Evolutionary conservation across 768 basidiomycete species (phyloP).

Genomic region (Serendipita sp.): DNA sequence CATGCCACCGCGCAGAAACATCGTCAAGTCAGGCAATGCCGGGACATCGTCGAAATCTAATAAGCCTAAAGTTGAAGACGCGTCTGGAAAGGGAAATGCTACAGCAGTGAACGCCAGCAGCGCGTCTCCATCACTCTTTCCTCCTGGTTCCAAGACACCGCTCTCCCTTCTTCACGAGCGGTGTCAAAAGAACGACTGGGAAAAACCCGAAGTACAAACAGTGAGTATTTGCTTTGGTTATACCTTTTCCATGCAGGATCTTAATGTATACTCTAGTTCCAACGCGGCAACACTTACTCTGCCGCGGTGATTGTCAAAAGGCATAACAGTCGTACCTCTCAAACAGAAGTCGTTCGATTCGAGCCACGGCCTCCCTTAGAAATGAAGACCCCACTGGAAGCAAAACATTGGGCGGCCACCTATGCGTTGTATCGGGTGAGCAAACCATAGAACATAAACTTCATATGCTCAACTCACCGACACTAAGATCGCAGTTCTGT

Average conservation of each 20-base stretch:
- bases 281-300: constrained; percentile 36
- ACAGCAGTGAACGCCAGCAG: constrained; percentile 11
- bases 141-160: constrained; percentile 73
- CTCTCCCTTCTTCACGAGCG: constrained; percentile 65
- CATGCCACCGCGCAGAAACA: constrained; percentile 58
- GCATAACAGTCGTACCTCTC: constrained; percentile 52
- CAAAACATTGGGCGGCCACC: constrained; percentile 81
- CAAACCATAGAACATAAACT: constrained; percentile 7
- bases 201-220: constrained; percentile 62
- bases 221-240: constrained; percentile 21
- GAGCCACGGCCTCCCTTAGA: constrained; percentile 57
- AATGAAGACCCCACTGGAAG: constrained; percentile 54
- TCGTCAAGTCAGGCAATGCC: constrained; percentile 80
- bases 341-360: constrained; percentile 51
- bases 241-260: constrained; percentile 3
- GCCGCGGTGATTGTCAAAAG: constrained; percentile 53
- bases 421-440: constrained; percentile 73
- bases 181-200: constrained; percentile 86
- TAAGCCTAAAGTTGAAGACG: constrained; percentile 13
- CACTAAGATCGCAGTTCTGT: constrained; percentile 38
- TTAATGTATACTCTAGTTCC: constrained; percentile 9
- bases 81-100: not conserved
- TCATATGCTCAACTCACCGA: constrained; percentile 10
- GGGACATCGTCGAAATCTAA: constrained; percentile 59
- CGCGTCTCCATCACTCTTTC: constrained; percentile 42